Conservation (phyloP, 495 filamentous ascomycete genomes). For the Diplogelasinospora grovesii region DNA sequence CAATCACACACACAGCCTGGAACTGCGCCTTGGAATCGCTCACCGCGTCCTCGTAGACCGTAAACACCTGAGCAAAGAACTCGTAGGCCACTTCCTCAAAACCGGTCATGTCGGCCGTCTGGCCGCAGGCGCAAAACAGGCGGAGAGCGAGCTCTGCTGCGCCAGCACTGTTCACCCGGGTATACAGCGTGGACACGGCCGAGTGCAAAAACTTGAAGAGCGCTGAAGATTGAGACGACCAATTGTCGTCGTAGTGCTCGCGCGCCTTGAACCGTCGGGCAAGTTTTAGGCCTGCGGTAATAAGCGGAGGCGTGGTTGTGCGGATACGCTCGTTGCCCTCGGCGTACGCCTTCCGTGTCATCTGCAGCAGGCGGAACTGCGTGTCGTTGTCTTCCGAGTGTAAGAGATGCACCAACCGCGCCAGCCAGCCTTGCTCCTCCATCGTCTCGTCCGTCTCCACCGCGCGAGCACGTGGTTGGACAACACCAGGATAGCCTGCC, state of each 20-base stretch:
- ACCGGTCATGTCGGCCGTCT: slow-evolving; percentile 84
- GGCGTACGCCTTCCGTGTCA: slow-evolving; percentile 74
- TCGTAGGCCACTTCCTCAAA: slow-evolving; percentile 96
- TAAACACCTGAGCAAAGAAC: slow-evolving; percentile 97
- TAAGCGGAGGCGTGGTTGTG: slow-evolving; percentile 86
- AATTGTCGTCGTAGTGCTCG: slow-evolving; percentile 93
- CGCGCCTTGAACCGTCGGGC: slow-evolving; percentile 83
- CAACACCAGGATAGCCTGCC: slow-evolving; percentile 72
- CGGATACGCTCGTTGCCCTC: slow-evolving; percentile 94
- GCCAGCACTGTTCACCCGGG: slow-evolving; percentile 66
- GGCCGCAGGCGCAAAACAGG: slow-evolving; percentile 83
- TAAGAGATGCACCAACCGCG: slow-evolving; percentile 83
- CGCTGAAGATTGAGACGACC: slow-evolving; percentile 80
- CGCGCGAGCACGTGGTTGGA: slow-evolving; percentile 56
- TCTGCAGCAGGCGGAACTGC: slow-evolving; percentile 90
- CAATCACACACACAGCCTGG: slow-evolving; percentile 93
- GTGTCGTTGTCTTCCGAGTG: slow-evolving; percentile 80
- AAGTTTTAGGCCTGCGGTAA: slow-evolving; percentile 85
- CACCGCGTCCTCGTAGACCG: slow-evolving; percentile 93
- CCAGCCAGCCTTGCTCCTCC: slow-evolving; percentile 95
- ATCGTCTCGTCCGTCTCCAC: slow-evolving; percentile 87
- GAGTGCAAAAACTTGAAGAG: slow-evolving; percentile 94
- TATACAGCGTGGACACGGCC: slow-evolving; percentile 78
- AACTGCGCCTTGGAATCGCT: slow-evolving; percentile 94
- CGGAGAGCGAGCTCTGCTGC: slow-evolving; percentile 82